phyloP scores from a whole-genome alignment of 2,329 filamentous ascomycete genomes.

The Colletotrichum gloeosporioides region DNA sequence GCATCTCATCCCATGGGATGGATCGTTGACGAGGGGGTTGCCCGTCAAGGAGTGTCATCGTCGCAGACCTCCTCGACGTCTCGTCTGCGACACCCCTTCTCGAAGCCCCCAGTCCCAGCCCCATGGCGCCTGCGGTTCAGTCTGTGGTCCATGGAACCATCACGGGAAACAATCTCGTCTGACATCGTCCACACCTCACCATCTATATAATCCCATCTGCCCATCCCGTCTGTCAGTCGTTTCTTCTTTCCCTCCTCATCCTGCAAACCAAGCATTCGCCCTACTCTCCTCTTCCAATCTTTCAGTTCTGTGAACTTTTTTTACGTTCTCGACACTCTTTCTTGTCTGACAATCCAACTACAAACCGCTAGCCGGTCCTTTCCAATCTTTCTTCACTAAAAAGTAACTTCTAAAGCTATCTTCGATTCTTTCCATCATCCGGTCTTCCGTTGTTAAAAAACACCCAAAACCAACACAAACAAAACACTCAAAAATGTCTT shows the following conservation, averaged over 20 bases:
- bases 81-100: background rate
- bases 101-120: background rate
- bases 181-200: background rate
- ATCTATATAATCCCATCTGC: constrained; percentile 7
- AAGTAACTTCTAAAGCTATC: background rate
- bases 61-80: constrained; percentile 7
- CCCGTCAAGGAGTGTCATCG: constrained; percentile 6
- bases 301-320: constrained; percentile 45
- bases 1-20: background rate
- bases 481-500: constrained; percentile 41
- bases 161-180: constrained; percentile 1
- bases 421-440: constrained; percentile 11
- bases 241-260: constrained; percentile 20
- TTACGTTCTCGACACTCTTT: constrained; percentile 32
- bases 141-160: background rate
- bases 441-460: background rate
- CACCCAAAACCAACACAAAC: background rate
- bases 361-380: constrained; percentile 25
- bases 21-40: background rate
- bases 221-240: background rate
- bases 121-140: background rate
- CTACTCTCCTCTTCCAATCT: constrained; percentile 32
- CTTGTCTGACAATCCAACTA: constrained; percentile 18
- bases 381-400: constrained; percentile 13
- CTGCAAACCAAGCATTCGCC: constrained; percentile 24